Base-by-base conservation (phyloP, 78 protist genomes). In the Planoprotostelium fungivorum region DNA sequence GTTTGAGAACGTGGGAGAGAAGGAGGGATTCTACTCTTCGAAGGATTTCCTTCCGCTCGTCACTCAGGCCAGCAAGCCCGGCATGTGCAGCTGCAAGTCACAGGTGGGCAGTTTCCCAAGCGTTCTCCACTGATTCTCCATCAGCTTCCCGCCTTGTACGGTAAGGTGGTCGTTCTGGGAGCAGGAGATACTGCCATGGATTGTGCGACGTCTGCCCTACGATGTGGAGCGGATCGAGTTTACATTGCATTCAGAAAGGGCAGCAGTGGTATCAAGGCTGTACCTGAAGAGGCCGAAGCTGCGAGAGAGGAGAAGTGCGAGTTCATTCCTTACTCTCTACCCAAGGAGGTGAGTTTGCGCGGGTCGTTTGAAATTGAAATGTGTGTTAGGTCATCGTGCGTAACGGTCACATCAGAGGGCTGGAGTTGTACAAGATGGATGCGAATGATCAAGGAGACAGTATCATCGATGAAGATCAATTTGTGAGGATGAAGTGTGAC, bases 101-200 rank as follows among this genome's bases (percentile, higher is more conserved):
- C 37, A 85, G n/a, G 83, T 35, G 39, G 9, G 37, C 5, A 5
- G 5, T 16, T 25, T 85, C 63, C 5, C 16, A 16, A 85, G 16
- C 5, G 16, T 85, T 23, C 37, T 25, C 37, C 16, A 85, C n/a
- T 16, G 73, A 16, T 51, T 51, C 5, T 51, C 31, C 73, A 51
- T 16, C 73, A 5, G 73, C 90, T 94, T 25, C 98, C 98, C 29
- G 85, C 87, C 83, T 38, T 98, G 16, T 29, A 83, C 86, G 99
- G 99, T n/a, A 85, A 94, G 73, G 99, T 97, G 34, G 91, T 98
- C 38, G 99, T 99, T 0, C 88, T 98, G 38, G 99, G 99, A 37
- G 99, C 99, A 1, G 99, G 99, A 34, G 99, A 99, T 91, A 97
- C 99, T 0, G 99, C 99, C 1, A 90, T 97, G 37, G 99, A 99